Evolutionary conservation across 2,329 filamentous ascomycete genomes (phyloP).

Genomic region (Diaporthe batatas): DNA sequence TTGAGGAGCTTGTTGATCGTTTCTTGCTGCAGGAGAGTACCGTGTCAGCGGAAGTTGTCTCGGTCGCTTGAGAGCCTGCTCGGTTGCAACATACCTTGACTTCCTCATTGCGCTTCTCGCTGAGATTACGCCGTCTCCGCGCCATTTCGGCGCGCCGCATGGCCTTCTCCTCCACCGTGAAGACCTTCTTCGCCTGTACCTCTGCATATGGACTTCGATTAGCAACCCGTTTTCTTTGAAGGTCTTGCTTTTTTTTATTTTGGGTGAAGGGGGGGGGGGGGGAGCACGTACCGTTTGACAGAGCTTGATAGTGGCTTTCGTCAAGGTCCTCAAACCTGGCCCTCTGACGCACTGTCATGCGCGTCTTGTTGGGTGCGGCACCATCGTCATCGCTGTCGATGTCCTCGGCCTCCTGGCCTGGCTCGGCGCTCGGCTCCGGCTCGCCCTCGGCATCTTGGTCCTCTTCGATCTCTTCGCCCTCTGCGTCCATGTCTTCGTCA

Average conservation of each 20-base stretch:
- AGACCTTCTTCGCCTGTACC: constrained; percentile 73
- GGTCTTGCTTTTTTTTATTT: no score
- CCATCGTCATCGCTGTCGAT: constrained; percentile 58
- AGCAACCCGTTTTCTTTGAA: not conserved
- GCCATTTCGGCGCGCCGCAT: constrained; percentile 75
- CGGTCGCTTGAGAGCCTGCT: not conserved
- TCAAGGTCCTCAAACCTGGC: constrained; percentile 69
- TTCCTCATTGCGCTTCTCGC: constrained; percentile 74
- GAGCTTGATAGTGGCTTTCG: constrained; percentile 68
- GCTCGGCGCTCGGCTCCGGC: constrained; percentile 55
- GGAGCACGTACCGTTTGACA: constrained; percentile 67
- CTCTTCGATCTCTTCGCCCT: constrained; percentile 54
- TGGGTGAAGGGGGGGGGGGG: no score
- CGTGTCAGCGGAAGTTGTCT: not conserved
- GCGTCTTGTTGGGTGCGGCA: constrained; percentile 66
- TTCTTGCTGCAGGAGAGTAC: constrained; percentile 59
- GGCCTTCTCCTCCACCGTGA: constrained; percentile 72
- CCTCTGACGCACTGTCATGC: constrained; percentile 72
- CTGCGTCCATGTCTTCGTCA: constrained; percentile 57
- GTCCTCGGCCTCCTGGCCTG: constrained; percentile 47
- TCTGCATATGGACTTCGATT: constrained; percentile 55
- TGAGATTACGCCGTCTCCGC: constrained; percentile 71
- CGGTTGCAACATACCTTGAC: constrained; percentile 64
- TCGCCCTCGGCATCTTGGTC: constrained; percentile 53
- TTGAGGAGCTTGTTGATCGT: constrained; percentile 92